phyloP scores from a whole-genome alignment of 371 early-diverging fungal genomes.

The Dichotomocladium elegans region DNA sequence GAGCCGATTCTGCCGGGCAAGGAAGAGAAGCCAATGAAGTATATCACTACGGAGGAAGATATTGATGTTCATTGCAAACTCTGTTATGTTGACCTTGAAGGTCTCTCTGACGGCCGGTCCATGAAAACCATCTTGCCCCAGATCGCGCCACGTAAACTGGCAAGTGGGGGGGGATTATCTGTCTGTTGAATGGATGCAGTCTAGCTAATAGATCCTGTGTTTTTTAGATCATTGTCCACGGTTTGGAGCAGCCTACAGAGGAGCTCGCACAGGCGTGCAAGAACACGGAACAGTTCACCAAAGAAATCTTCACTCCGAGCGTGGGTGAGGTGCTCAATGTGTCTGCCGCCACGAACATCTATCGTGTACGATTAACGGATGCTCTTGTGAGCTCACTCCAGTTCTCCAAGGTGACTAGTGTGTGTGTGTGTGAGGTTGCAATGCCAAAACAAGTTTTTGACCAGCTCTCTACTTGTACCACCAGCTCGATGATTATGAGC shows the following conservation, averaged over 20 bases:
- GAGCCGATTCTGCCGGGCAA: conserved; percentile 43
- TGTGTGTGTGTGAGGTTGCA: not conserved
- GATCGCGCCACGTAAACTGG: conserved; percentile 82
- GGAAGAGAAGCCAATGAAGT: conserved; percentile 74
- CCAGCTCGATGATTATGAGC: conserved; percentile 71
- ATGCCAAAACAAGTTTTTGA: not conserved
- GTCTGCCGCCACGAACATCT: conserved; percentile 83
- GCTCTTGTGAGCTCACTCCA: conserved; percentile 76
- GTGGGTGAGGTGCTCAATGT: conserved; percentile 84
- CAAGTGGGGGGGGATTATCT: conserved; percentile 25
- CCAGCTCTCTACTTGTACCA: not conserved
- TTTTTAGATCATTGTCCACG: conserved; percentile 79
- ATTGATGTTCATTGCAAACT: conserved; percentile 68
- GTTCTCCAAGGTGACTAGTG: conserved; percentile 60
- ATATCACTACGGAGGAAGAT: conserved; percentile 51
- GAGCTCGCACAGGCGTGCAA: conserved; percentile 58
- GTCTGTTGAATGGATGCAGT: not conserved
- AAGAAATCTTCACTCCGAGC: conserved; percentile 79
- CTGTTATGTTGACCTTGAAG: conserved; percentile 87
- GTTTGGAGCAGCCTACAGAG: conserved; percentile 63
- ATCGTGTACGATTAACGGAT: conserved; percentile 79
- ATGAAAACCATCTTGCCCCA: conserved; percentile 83
- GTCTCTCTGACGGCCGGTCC: conserved; percentile 84
- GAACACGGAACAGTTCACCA: conserved; percentile 61
- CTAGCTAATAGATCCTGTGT: not conserved